Evolutionary conservation across 495 filamentous ascomycete species (phyloP).

Genomic region (Aspergillus asperescens): DNA sequence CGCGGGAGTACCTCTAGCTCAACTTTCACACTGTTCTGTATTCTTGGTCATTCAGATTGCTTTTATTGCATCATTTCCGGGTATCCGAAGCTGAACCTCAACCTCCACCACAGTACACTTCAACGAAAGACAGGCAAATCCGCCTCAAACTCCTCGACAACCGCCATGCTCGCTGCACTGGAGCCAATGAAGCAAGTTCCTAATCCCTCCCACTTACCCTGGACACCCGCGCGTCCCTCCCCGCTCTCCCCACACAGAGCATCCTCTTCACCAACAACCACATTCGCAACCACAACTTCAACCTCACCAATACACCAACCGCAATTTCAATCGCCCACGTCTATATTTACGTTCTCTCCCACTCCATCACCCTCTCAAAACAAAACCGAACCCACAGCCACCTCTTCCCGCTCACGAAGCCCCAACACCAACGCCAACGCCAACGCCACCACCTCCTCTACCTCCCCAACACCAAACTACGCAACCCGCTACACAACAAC

Average conservation of each 20-base stretch:
- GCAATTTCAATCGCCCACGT: background rate
- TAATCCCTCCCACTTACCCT: slow-evolving; percentile 38
- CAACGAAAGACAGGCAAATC: background rate
- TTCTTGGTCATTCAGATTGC: background rate
- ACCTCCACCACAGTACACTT: background rate
- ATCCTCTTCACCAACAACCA: slow-evolving; percentile 1
- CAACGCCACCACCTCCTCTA: background rate
- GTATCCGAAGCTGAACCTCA: background rate
- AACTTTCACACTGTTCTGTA: background rate
- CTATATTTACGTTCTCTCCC: slow-evolving; percentile 8
- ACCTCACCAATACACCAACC: slow-evolving; percentile 5
- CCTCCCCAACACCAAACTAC: slow-evolving; percentile 2
- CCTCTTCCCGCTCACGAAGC: slow-evolving; percentile 22
- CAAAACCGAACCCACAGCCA: background rate
- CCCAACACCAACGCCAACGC: slow-evolving; percentile 12
- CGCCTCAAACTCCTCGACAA: background rate
- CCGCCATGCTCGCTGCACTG: slow-evolving; percentile 29
- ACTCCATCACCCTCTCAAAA: slow-evolving; percentile 3
- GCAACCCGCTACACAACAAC: slow-evolving; percentile 7
- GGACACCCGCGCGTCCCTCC: slow-evolving; percentile 50
- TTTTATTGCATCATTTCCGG: background rate
- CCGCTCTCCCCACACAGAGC: slow-evolving; percentile 38
- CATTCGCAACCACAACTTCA: background rate
- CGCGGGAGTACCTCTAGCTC: no score
- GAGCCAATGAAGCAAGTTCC: slow-evolving; percentile 26